Evolutionary conservation across 768 basidiomycete genomes (phyloP), one percentile per base, ranked within the genome.

Genomic region (Dendrothele bispora): DNA sequence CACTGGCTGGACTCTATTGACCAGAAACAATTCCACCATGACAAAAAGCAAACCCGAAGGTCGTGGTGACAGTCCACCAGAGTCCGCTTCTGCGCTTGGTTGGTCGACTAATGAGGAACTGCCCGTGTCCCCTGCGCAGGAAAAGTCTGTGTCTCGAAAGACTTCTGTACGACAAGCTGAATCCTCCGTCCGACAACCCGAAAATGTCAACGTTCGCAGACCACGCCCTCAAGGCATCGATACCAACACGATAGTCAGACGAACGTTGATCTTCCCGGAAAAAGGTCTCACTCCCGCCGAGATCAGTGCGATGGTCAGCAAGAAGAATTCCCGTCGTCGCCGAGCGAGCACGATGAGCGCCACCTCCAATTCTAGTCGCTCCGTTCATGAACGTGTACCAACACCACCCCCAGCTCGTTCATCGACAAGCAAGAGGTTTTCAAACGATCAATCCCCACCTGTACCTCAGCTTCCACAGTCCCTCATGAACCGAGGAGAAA

Each of bases 391-490:
- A 55, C 85, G 90, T 43, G 85, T 72, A 11, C 90, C 89, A 10
- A 92, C 91, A 7, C 90, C 90, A n/a, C 91, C 90, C 15, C 91
- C 91, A 26, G 82, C 86, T 12, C 79, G 79, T 53, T 69, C 78
- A 4, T 70, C 74, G 39, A 63, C 68, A 17, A 53, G n/a, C 26
- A 77, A 77, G 52, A 80, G 86, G 29, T 88, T 90, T 68, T 86
- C 87, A 18, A 72, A 68, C 49, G 83, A 85, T 55, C 69, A 69
- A 29, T 77, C 83, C 3, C 87, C 88, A 35, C 88, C 88, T 8
- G 72, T 90, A 28, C 88, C 88, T 8, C 77, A 78, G 30, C 62
- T 86, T 40, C 79, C 85, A 30, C 63, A 71, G 49, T 73, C 81
- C 11, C 70, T 82, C 46, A 65, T 73, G 4, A 57, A 73, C 18